phyloP scores from a whole-genome alignment of 768 basidiomycete genomes.

The Serendipita sp. region DNA sequence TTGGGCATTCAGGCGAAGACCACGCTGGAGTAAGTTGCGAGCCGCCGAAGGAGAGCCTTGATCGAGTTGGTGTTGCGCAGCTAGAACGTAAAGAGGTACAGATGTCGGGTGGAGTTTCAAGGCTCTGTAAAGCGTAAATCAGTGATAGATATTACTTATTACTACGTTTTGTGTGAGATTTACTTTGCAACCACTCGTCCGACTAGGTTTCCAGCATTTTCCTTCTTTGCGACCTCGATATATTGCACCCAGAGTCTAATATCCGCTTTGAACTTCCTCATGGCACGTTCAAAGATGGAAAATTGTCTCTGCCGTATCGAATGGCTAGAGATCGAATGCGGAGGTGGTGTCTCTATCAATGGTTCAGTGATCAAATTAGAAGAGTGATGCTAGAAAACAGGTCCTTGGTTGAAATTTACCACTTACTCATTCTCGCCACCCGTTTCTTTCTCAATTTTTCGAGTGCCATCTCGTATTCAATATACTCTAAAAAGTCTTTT shows the following conservation, averaged over 20 bases:
- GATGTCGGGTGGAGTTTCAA: conserved; percentile 73
- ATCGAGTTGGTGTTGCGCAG: conserved; percentile 67
- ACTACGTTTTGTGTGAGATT: conserved; percentile 13
- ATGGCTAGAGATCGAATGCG: conserved; percentile 64
- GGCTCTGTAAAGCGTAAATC: conserved; percentile 34
- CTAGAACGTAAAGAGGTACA: conserved; percentile 65
- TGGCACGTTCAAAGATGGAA: conserved; percentile 80
- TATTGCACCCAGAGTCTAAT: conserved; percentile 81
- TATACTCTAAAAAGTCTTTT: conserved; percentile 78
- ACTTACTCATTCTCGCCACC: conserved; percentile 47
- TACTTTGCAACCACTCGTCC: conserved; percentile 71
- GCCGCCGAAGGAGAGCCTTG: conserved; percentile 62
- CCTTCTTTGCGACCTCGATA: conserved; percentile 64
- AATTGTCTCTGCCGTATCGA: conserved; percentile 73
- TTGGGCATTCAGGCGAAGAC: conserved; percentile 59
- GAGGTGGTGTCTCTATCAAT: conserved; percentile 12
- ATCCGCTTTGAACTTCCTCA: conserved; percentile 78
- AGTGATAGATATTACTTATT: not conserved
- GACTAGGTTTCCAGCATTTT: conserved; percentile 63
- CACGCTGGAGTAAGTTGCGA: conserved; percentile 69
- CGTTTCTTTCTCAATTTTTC: conserved; percentile 69
- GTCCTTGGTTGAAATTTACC: no score
- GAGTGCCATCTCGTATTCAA: conserved; percentile 78
- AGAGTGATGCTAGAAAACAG: not conserved
- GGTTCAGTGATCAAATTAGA: not conserved